phyloP scores from a whole-genome alignment of 108 stramenopile species.

The Stephanodiscus minutulus region DNA sequence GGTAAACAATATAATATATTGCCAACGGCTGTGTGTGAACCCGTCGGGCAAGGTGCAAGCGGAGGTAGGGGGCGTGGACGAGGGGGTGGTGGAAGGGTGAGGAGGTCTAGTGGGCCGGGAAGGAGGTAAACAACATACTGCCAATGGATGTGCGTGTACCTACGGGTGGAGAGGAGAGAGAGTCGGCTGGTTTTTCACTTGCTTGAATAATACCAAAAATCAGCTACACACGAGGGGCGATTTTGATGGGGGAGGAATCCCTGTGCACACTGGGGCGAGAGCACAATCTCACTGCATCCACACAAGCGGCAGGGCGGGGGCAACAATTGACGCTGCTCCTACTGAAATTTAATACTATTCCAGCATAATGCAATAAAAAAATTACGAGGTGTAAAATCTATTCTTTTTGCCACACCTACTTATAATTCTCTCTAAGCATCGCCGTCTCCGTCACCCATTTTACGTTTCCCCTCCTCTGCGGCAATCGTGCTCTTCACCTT shows the following conservation, averaged over 20 bases:
- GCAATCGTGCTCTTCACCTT: conserved; percentile 67
- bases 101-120: conserved; percentile 17
- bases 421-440: neutral
- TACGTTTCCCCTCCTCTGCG: conserved; percentile 5
- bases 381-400: neutral
- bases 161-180: neutral
- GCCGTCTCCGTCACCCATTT: neutral
- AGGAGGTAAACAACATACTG: conserved; percentile 19
- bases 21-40: neutral
- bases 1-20: conserved; percentile 4
- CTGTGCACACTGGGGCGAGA: neutral
- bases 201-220: neutral
- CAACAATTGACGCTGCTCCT: too few relatives aligned
- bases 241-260: neutral
- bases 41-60: conserved; percentile 46
- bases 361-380: conserved; percentile 1
- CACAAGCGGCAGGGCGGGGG: neutral
- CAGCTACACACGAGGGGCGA: neutral
- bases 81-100: conserved; percentile 29
- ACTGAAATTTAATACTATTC: neutral
- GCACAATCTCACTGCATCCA: too few relatives aligned
- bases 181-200: neutral
- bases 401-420: neutral
- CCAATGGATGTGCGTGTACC: conserved; percentile 2
- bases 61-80: conserved; percentile 72